Evolutionary conservation across 352 stramenopile species (phyloP).

Genomic region (Phytopythium montanum): DNA sequence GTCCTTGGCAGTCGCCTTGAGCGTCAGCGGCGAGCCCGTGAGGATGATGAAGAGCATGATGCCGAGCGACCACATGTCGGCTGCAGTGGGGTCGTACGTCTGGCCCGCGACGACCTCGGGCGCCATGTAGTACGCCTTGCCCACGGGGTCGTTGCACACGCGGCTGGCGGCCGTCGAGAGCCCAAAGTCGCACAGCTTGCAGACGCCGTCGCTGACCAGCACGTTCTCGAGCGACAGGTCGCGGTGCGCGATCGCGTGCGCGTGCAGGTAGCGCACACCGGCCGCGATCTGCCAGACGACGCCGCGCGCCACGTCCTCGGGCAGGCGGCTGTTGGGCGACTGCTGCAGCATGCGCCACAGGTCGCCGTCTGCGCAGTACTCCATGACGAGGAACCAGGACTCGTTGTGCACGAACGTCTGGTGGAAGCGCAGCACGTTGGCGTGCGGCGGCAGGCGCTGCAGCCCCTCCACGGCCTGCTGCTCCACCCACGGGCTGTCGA

Average conservation of each 20-base stretch:
- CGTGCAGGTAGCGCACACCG: conserved; percentile 37
- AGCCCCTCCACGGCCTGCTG: conserved; percentile 19
- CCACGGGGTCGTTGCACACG: conserved; percentile 20
- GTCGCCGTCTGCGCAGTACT: conserved; percentile 45
- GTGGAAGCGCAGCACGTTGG: conserved; percentile 39
- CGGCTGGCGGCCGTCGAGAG: conserved; percentile 23
- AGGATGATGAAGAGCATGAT: conserved; percentile 68
- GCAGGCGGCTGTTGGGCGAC: conserved; percentile 15
- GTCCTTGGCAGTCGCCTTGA: conserved; percentile 24
- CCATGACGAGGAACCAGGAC: conserved; percentile 47
- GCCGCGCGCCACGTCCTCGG: conserved; percentile 14
- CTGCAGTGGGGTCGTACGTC: conserved; percentile 31
- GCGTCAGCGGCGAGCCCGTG: conserved; percentile 39
- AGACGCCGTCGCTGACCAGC: conserved; percentile 17
- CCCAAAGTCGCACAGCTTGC: conserved; percentile 59
- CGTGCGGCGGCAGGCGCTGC: conserved; percentile 21
- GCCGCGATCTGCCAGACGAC: conserved; percentile 25
- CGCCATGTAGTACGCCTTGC: conserved; percentile 56
- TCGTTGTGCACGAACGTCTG: conserved; percentile 39
- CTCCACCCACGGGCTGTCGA: conserved; percentile 49
- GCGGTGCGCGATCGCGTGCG: conserved; percentile 40
- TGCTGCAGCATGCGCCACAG: conserved; percentile 27
- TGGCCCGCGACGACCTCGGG: conserved; percentile 32
- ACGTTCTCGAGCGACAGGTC: conserved; percentile 62
- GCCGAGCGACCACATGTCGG: conserved; percentile 67